Percentiles rank a stretch among this genome's conserved stretches.
Conservation (phyloP, 2,329 filamentous ascomycete genomes). For the Talaromyces sp. region DNA sequence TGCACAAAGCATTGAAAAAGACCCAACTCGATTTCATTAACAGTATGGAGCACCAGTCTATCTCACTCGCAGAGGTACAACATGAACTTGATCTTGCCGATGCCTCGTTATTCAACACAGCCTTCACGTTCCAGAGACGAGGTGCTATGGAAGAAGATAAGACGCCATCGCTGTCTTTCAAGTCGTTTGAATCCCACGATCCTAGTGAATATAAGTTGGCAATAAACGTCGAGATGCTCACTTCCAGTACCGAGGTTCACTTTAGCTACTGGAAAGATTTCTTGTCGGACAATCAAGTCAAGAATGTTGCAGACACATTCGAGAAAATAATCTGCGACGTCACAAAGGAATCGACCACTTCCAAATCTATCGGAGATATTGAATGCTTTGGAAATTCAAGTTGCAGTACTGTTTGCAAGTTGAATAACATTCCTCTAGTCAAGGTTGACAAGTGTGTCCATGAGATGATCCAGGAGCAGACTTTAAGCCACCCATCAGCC, state of each 20-base stretch:
- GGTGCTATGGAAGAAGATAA: not conserved
- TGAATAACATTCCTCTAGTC: conserved; percentile 27
- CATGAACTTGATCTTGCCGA: conserved; percentile 21
- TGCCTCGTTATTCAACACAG: conserved; percentile 25
- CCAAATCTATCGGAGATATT: conserved; percentile 21
- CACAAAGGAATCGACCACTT: conserved; percentile 10
- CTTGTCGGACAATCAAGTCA: conserved; percentile 36
- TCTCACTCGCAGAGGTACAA: conserved; percentile 19
- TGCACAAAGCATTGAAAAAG: conserved; percentile 18
- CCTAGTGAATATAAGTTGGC: conserved; percentile 20
- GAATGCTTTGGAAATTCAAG: conserved; percentile 27
- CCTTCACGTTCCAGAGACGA: conserved; percentile 19
- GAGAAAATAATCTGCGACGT: conserved; percentile 26
- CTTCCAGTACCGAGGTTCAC: conserved; percentile 41
- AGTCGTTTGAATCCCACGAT: conserved; percentile 4
- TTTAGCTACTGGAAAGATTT: conserved; percentile 48
- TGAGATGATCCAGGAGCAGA: conserved; percentile 31
- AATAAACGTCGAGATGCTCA: conserved; percentile 23
- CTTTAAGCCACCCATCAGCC: conserved; percentile 17
- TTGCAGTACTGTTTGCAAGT: conserved; percentile 24
- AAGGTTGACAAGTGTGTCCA: conserved; percentile 29
- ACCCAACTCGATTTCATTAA: conserved; percentile 17
- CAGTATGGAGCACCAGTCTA: conserved; percentile 14
- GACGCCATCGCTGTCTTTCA: conserved; percentile 4
- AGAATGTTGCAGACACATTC: conserved; percentile 28